Conservation (phyloP, 345 rosid genomes). For the Arabidopsis thaliana region DNA sequence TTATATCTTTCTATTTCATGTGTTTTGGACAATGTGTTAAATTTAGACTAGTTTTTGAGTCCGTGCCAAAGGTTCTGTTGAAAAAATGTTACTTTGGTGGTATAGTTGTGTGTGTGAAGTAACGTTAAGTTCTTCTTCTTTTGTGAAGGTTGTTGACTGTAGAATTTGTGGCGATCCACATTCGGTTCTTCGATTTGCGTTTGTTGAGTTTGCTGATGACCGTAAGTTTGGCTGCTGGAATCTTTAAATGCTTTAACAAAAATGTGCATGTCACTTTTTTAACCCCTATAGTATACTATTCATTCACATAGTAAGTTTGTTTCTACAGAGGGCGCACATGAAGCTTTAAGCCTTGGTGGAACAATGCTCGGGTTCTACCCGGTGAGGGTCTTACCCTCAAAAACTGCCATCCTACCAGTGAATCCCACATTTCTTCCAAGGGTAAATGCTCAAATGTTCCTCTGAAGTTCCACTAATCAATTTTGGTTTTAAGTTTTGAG, state of each 20-base stretch:
- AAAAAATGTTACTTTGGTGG: conserved; percentile 6
- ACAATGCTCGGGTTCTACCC: conserved; percentile 91
- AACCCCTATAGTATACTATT: not conserved
- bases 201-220: conserved; percentile 89
- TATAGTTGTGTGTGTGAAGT: conserved; percentile 20
- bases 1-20: not conserved
- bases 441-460: conserved; percentile 50
- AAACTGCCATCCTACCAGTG: conserved; percentile 96
- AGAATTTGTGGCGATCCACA: conserved; percentile 95
- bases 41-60: not conserved
- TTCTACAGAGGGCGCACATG: conserved; percentile 72
- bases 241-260: not conserved
- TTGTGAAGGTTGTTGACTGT: conserved; percentile 88
- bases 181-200: conserved; percentile 95
- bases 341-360: conserved; percentile 79
- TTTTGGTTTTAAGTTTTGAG: conserved; percentile 11
- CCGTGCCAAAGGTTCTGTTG: not conserved
- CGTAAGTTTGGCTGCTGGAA: conserved; percentile 54
- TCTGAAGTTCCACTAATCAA: conserved; percentile 12
- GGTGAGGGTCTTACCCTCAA: conserved; percentile 86
- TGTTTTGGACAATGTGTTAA: conserved; percentile 13
- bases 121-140: conserved; percentile 31
- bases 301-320: conserved; percentile 18
- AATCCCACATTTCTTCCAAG: conserved; percentile 91
- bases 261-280: conserved; percentile 17